Conservation (phyloP, 164 flowering plant species). For the Echeveria elegans region DNA sequence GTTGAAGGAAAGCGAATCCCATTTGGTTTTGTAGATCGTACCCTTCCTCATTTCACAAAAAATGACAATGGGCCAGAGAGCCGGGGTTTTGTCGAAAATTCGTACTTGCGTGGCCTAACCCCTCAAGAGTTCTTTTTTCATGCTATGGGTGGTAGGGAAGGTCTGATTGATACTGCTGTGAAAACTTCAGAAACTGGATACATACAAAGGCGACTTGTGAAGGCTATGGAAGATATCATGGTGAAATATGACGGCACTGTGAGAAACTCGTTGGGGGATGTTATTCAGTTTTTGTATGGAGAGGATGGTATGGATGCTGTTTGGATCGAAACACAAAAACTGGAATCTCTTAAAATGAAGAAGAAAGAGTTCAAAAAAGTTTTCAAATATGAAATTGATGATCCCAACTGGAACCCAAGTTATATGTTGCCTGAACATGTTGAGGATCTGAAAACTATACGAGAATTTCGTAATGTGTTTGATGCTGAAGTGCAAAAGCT, state of each 20-base stretch:
- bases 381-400: slow-evolving; percentile 72
- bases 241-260: slow-evolving; percentile 99
- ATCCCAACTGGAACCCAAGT: slow-evolving; percentile 72
- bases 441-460: slow-evolving; percentile 79
- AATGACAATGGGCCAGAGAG: slow-evolving; percentile 95
- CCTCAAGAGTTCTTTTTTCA: slow-evolving; percentile 99
- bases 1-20: slow-evolving; percentile 95
- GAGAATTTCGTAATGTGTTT: slow-evolving; percentile 84
- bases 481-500: slow-evolving; percentile 94
- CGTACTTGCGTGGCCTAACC: slow-evolving; percentile 88
- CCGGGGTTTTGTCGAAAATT: slow-evolving; percentile 99
- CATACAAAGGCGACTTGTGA: slow-evolving; percentile 90
- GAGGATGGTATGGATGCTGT: slow-evolving; percentile 99
- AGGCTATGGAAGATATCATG: slow-evolving; percentile 99
- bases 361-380: slow-evolving; percentile 59
- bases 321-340: slow-evolving; percentile 89
- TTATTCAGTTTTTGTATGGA: slow-evolving; percentile 93
- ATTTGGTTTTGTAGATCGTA: slow-evolving; percentile 85
- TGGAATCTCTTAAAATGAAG: slow-evolving; percentile 88
- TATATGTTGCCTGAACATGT: slow-evolving; percentile 80
- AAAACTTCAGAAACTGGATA: slow-evolving; percentile 99
- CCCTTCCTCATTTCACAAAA: slow-evolving; percentile 85
- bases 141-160: slow-evolving; percentile 99
- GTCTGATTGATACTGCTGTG: slow-evolving; percentile 97
- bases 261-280: slow-evolving; percentile 92